Conservation (phyloP, 352 stramenopile species). For the Phytopythium boreale region DNA sequence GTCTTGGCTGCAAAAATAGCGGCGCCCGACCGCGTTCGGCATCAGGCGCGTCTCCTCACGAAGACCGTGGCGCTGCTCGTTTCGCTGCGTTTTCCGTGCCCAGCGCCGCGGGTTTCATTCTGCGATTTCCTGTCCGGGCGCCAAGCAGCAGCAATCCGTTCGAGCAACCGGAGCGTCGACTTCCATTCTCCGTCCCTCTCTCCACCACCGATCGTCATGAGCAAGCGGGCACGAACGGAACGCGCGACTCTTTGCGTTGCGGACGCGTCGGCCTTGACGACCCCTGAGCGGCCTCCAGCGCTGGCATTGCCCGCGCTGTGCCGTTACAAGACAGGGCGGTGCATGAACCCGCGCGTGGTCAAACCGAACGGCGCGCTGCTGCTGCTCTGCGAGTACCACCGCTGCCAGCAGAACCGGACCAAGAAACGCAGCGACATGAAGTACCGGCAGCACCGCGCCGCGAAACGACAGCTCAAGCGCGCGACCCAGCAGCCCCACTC, state of each 20-base stretch:
- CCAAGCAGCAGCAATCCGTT: conserved; percentile 2
- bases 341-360: conserved; percentile 58
- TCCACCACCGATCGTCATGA: conserved; percentile 6
- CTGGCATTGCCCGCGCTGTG: conserved; percentile 24
- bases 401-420: conserved; percentile 81
- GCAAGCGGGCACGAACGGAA: conserved; percentile 4
- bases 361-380: conserved; percentile 76
- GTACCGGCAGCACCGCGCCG: conserved; percentile 61
- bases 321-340: conserved; percentile 82
- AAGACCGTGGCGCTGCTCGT: background rate
- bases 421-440: conserved; percentile 87
- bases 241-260: background rate
- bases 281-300: background rate
- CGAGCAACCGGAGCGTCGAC: background rate
- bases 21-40: background rate
- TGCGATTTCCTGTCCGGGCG: background rate
- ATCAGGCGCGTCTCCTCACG: background rate
- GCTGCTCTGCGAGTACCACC: conserved; percentile 80
- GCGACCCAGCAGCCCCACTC: conserved; percentile 10
- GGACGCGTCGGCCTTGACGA: background rate
- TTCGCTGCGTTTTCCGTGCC: no score
- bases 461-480: conserved; percentile 45
- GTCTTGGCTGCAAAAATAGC: conserved; percentile 3
- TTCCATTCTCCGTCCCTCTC: no score
- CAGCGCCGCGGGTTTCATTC: no score